Conservation (phyloP, 176 grass and related monocot species). For the Musa itinerans region DNA sequence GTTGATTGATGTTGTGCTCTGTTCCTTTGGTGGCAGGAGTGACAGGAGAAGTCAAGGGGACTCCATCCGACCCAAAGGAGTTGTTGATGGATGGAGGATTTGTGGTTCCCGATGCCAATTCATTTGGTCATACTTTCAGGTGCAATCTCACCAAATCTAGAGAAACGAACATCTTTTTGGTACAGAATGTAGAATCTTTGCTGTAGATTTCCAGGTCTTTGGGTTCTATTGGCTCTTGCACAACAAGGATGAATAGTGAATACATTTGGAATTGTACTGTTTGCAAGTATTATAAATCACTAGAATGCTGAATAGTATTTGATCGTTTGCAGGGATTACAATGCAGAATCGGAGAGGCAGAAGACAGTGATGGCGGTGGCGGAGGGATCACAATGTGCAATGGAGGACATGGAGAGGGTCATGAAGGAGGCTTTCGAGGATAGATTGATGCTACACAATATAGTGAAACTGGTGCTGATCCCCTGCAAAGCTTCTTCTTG, state of each 20-base stretch:
- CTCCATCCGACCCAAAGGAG: too few species aligned
- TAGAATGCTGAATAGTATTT: neutral
- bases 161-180: too few species aligned
- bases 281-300: neutral
- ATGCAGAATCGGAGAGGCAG: constrained; percentile 58
- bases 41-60: constrained; percentile 26
- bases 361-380: constrained; percentile 26
- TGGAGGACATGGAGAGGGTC: constrained; percentile 39
- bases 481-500: constrained; percentile 46
- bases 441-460: constrained; percentile 61
- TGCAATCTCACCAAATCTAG: neutral
- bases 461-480: constrained; percentile 72
- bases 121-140: constrained; percentile 82
- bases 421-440: constrained; percentile 60
- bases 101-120: constrained; percentile 57
- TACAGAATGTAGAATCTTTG: too few species aligned
- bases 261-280: too few species aligned
- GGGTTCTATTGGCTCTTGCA: too few species aligned
- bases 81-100: constrained; percentile 39
- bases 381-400: neutral
- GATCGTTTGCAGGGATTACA: constrained; percentile 50
- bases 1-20: neutral
- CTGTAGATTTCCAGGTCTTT: neutral
- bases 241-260: too few species aligned
- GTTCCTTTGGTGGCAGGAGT: constrained; percentile 17